phyloP scores from a whole-genome alignment of 2,329 filamentous ascomycete genomes.

The Xylariales sp. region DNA sequence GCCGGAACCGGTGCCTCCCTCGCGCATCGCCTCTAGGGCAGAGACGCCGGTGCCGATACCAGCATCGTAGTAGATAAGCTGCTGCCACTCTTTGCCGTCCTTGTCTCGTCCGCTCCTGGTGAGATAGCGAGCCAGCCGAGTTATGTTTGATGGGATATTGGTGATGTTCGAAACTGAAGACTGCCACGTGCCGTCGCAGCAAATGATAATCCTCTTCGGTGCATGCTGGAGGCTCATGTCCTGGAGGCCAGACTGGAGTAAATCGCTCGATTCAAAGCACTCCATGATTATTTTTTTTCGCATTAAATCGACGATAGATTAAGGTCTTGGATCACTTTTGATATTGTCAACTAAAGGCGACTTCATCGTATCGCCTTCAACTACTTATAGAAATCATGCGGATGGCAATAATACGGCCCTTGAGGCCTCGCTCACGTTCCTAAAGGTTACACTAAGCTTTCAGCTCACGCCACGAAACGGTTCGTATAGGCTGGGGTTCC shows the following conservation, averaged over 20 bases:
- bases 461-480: too few relatives aligned
- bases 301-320: too few relatives aligned
- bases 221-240: background rate
- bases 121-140: constrained; percentile 14
- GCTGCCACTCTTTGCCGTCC: constrained; percentile 25
- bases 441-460: too few relatives aligned
- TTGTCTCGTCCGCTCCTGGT: constrained; percentile 27
- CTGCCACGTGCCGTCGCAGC: constrained; percentile 16
- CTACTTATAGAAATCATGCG: too few relatives aligned
- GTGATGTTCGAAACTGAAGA: constrained; percentile 13
- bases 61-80: constrained; percentile 12
- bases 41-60: constrained; percentile 35
- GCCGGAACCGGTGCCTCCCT: constrained; percentile 9
- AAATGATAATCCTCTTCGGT: constrained; percentile 9
- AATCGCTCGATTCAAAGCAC: too few relatives aligned
- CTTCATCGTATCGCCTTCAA: too few relatives aligned
- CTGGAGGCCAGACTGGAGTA: background rate
- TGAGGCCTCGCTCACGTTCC: too few relatives aligned
- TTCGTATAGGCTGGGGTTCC: too few relatives aligned
- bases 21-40: constrained; percentile 15
- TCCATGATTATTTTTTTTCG: too few relatives aligned
- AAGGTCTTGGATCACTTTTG: too few relatives aligned
- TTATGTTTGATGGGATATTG: constrained; percentile 17
- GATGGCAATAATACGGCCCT: too few relatives aligned
- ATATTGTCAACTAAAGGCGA: too few relatives aligned